Percentiles rank a stretch among this genome's conserved stretches.
phyloP scores from a whole-genome alignment of 495 filamentous ascomycete genomes.

The Penicillium coprophilum region DNA sequence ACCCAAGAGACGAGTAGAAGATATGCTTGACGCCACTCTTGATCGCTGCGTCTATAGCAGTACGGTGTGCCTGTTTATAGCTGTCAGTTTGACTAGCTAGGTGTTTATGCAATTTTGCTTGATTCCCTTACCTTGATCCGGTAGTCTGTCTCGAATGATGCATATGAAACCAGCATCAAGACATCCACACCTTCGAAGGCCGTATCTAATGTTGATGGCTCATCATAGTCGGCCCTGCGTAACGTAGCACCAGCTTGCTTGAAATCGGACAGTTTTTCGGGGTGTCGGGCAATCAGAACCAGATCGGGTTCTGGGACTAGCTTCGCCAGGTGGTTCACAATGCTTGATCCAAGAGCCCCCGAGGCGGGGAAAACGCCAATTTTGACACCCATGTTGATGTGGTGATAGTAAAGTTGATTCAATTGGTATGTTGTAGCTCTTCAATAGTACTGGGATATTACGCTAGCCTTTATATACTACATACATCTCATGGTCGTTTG shows the following conservation, averaged over 20 bases:
- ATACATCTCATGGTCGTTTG: conserved; percentile 4
- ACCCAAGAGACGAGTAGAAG: conserved; percentile 67
- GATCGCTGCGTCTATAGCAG: conserved; percentile 58
- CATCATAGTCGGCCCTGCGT: conserved; percentile 40
- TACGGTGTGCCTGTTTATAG: conserved; percentile 40
- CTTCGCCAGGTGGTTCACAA: conserved; percentile 43
- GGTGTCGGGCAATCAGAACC: conserved; percentile 47
- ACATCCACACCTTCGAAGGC: conserved; percentile 40
- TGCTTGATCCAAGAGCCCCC: conserved; percentile 49
- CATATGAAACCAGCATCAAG: conserved; percentile 45
- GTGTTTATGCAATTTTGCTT: background rate
- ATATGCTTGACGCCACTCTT: conserved; percentile 59
- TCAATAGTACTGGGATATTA: background rate
- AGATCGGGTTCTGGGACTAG: conserved; percentile 41
- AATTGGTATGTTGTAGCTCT: background rate
- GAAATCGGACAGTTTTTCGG: conserved; percentile 34
- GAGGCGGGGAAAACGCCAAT: conserved; percentile 54
- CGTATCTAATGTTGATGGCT: conserved; percentile 26
- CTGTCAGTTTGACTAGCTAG: background rate
- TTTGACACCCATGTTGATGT: conserved; percentile 27
- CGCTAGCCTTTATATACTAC: background rate
- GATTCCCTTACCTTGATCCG: conserved; percentile 26
- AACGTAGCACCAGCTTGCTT: conserved; percentile 32
- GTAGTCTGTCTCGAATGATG: conserved; percentile 42
- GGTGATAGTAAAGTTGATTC: background rate